Evolutionary conservation across 192 early-diverging fungal species (phyloP), one percentile per base, ranked within the genome.

Genomic region (Neocallimastix lanati): DNA sequence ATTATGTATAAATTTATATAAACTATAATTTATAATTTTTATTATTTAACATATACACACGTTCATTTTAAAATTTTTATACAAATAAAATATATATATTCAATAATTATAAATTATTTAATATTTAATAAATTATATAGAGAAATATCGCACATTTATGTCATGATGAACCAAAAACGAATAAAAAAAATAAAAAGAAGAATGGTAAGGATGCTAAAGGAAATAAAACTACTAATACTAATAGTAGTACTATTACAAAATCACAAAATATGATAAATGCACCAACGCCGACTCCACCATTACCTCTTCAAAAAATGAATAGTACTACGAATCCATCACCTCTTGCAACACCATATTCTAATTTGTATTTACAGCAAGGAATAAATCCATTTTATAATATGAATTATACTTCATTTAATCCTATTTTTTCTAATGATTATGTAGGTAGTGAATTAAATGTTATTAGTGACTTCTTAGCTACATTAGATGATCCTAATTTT

Each of bases 81-180:
- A n/a, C n/a, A n/a, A n/a, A n/a, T n/a, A n/a, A n/a, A n/a, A n/a
- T n/a, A n/a, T n/a, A n/a, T n/a, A n/a, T n/a, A n/a, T n/a, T n/a
- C n/a, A n/a, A n/a, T n/a, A n/a, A n/a, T n/a, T n/a, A n/a, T n/a
- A n/a, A n/a, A n/a, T n/a, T n/a, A n/a, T n/a, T n/a, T n/a, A n/a
- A n/a, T n/a, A n/a, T n/a, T n/a, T n/a, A n/a, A n/a, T n/a, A n/a
- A n/a, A n/a, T n/a, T 35, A 35, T 35, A 7, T 28, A 96, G 83
- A 91, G 96, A 50, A 93, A 93, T 82, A 97, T 98, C 84, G 92
- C 92, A n/a, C 93, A 96, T 80, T 82, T 96, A 33, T 98, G 96
- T 85, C 94, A 92, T 76, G 94, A 98, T 83, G 95, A 95, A 81
- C 89, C 91, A 12, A 91, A 90, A 76, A 83, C 82, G 35, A 36